Base-by-base conservation (phyloP, 176 grass and related monocot species). In the Metroxylon sagu region DNA sequence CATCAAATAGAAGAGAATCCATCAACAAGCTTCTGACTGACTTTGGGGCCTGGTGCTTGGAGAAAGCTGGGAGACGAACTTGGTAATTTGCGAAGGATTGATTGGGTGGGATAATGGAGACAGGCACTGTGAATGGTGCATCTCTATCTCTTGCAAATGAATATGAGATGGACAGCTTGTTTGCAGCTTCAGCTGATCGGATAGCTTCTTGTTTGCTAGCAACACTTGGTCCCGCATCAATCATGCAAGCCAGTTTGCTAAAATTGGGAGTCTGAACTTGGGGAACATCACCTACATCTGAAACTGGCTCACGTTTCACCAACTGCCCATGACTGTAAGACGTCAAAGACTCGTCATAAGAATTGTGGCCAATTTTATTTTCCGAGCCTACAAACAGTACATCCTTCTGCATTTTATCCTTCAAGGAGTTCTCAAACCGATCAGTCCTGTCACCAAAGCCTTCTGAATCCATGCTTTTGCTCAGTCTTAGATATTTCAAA, bases 1-100 rank as follows among this genome's bases (percentile, higher is more conserved):
- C 85, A 50, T 93, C 88, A 73, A 85, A 83, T 25, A 93, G 43
- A 73, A 21, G 66, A 61, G 48, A 69, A 29, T 74, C 79, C 81
- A 79, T 54, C 50, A 10, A 18, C 2, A 53, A 65, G 64, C 64
- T 81, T 85, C 89, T 98, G 31, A 73, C 62, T 81, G 77, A 71
- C 78, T 67, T 81, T 52, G 62, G n/a, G 23, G 69, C 62, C 56
- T 68, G 61, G 61, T 61, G 61, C 54, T 54, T 78, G 25, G 73
- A 56, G 70, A 39, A 70, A 71, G 64, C 69, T 51, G 54, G 26
- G 54, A 68, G 54, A 70, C 35, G 64, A 61, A 26, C 53, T 56
- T 85, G 73, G 59, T 21, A 56, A 50, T 68, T 61, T 67, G 70
- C 74, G 21, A 59, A 56, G 69, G 64, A 43, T 66, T 78, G 70